Base-by-base conservation (phyloP, 257 asterid genomes). In the Cordia subcordata region DNA sequence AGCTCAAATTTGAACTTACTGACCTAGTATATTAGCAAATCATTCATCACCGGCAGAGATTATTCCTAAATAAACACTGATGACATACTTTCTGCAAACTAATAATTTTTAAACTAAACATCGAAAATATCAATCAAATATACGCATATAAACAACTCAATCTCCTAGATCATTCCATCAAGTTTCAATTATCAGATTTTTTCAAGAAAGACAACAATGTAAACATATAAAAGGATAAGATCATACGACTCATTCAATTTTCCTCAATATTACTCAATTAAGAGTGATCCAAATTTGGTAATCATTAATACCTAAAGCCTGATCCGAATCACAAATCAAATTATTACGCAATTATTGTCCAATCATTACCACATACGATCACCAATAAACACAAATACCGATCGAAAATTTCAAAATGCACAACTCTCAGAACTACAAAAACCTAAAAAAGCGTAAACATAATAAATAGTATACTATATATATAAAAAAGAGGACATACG, bases 401-500 rank as follows among this genome's bases (percentile, higher is more conserved):
- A 42, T 42, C n/a, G n/a, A n/a, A n/a, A n/a, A n/a, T n/a, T n/a
- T n/a, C 47, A 42, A 42, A 42, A 42, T 42, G 47, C 47, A 42
- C 47, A 42, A 42, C 47, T 3, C 47, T 10, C 12, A 5, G 12
- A 14, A 42, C 2, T 42, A 42, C 47, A 42, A 42, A 42, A 42
- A 42, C 47, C 47, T 42, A 42, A 14, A 12, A n/a, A 27, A 27
- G 35, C 35, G 35, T 27, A 27, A 27, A 3, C 35, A 6, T 27
- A 27, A 1, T 1, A 27, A 27, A 27, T 1, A 27, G n/a, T n/a
- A n/a, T 39, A 10, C 14, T 2, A 42, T 42, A 42, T 42, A 42
- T 42, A 42, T 42, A 27, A 27, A 27, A 27, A 27, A 27, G 6
- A 27, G 35, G 6, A 27, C 87, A 57, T 84, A 92, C 98, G 55